Percentiles rank a stretch among this genome's conserved stretches.
phyloP scores from a whole-genome alignment of 345 rosid genomes.

The Raphanus sativus region DNA sequence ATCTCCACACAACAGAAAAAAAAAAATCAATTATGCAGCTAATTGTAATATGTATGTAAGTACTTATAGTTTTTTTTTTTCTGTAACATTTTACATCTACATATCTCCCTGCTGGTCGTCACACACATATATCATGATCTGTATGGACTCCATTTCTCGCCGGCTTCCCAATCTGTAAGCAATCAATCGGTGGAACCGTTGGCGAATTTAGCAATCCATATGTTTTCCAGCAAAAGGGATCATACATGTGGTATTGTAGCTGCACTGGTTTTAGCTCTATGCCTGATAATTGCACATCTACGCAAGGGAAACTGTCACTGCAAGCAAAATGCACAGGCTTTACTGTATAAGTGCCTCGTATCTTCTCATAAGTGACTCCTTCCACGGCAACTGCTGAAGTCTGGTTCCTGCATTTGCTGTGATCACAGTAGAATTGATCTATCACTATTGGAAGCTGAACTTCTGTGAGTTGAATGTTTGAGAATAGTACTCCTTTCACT shows the following conservation, averaged over 20 bases:
- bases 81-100: conserved; percentile 34
- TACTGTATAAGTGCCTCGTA: conserved; percentile 86
- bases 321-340: conserved; percentile 92
- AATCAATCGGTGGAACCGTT: conserved; percentile 78
- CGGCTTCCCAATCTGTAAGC: conserved; percentile 87
- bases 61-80: not conserved
- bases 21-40: not conserved
- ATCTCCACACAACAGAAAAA: not conserved
- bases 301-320: conserved; percentile 81
- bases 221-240: conserved; percentile 95
- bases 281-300: conserved; percentile 66
- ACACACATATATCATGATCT: conserved; percentile 57
- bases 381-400: conserved; percentile 79
- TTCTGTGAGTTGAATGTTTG: conserved; percentile 86
- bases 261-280: conserved; percentile 74
- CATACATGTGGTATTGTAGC: conserved; percentile 66
- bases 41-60: conserved; percentile 5
- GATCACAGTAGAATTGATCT: conserved; percentile 91
- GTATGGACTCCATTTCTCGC: conserved; percentile 63
- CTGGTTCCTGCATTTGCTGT: conserved; percentile 67
- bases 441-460: conserved; percentile 90
- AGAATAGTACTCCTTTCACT: conserved; percentile 81
- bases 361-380: conserved; percentile 81
- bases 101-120: conserved; percentile 40
- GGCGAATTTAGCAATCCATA: conserved; percentile 79